phyloP scores from a whole-genome alignment of 192 early-diverging fungal genomes.

The Phycomyces blakesleeanus region DNA sequence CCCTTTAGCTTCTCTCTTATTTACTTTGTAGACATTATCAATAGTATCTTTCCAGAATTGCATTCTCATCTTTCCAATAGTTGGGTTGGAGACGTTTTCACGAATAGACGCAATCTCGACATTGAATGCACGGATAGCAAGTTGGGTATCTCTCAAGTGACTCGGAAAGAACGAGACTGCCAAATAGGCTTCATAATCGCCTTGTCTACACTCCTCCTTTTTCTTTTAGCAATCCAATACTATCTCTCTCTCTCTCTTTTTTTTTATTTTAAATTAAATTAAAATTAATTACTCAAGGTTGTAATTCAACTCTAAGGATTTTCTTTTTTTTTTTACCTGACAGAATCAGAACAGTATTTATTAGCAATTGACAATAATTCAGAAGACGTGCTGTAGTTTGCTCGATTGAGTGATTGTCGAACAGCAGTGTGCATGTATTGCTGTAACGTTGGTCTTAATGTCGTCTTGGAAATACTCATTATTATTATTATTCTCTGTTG shows the following conservation, averaged over 20 bases:
- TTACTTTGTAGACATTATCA: slow-evolving; percentile 60
- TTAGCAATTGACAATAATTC: neutral
- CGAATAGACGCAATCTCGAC: slow-evolving; percentile 79
- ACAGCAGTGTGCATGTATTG: too few species aligned
- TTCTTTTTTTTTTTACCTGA: neutral
- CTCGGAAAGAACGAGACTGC: slow-evolving; percentile 73
- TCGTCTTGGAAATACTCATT: too few species aligned
- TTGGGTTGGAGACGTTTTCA: slow-evolving; percentile 62
- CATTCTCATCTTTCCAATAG: slow-evolving; percentile 76
- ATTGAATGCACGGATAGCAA: slow-evolving; percentile 86
- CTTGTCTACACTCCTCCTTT: too few species aligned
- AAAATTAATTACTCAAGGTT: neutral
- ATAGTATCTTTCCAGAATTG: slow-evolving; percentile 87
- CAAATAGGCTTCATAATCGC: slow-evolving; percentile 80
- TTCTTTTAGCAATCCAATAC: too few species aligned
- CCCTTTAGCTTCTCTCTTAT: neutral
- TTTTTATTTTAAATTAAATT: too few species aligned
- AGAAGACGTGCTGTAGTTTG: neutral
- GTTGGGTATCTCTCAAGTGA: slow-evolving; percentile 59
- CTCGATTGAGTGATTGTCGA: neutral
- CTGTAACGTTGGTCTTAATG: too few species aligned
- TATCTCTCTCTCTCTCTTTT: too few species aligned
- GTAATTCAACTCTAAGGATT: neutral
- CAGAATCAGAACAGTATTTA: neutral
- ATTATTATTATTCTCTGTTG: too few species aligned